Conservation (phyloP, 257 asterid species). For the Scutellaria minor region DNA sequence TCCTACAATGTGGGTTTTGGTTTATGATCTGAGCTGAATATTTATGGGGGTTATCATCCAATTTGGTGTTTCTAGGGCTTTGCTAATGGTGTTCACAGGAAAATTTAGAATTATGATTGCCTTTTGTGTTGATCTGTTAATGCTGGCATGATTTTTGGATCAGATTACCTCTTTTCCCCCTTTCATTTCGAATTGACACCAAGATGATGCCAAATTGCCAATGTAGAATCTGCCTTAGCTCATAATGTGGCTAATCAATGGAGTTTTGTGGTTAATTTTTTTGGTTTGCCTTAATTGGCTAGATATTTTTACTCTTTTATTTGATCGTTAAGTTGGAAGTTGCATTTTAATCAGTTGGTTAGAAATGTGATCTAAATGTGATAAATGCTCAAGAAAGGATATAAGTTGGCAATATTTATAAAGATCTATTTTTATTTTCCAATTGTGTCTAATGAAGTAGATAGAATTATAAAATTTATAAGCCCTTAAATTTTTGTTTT, state of each 20-base stretch:
- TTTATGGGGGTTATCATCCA: slow-evolving; percentile 2
- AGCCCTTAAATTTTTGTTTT: background rate
- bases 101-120: background rate
- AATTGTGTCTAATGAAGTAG: background rate
- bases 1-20: slow-evolving; percentile 20
- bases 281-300: background rate
- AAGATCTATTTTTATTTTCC: background rate
- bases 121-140: slow-evolving; percentile 10
- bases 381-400: background rate
- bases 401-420: background rate
- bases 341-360: background rate
- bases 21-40: slow-evolving; percentile 9
- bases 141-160: background rate
- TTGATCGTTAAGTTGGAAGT: background rate
- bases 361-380: background rate
- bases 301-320: background rate
- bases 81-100: background rate
- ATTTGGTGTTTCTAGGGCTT: slow-evolving; percentile 7
- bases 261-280: background rate
- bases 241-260: too few species aligned
- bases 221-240: too few species aligned
- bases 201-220: too few species aligned
- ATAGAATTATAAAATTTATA: background rate
- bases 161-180: background rate
- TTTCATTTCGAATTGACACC: background rate